Percentiles rank a stretch among this genome's conserved stretches.
Evolutionary conservation across 768 basidiomycete species (phyloP).

Genomic region (Amanita phalloides): DNA sequence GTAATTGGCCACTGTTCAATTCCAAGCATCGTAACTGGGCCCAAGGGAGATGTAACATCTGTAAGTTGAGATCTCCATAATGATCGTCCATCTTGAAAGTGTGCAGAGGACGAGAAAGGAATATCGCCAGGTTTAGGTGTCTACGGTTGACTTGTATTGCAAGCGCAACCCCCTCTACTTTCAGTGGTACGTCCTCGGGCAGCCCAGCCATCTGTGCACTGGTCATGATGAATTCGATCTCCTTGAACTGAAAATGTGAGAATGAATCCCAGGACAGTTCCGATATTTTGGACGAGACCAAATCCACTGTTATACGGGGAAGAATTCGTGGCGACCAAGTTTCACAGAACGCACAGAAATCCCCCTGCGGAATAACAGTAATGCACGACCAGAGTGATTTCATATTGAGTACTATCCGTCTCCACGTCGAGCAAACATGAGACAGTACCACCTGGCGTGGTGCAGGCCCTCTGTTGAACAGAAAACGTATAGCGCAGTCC

Average conservation of each 20-base stretch:
- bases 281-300: neutral
- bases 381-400: neutral
- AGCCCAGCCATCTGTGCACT: no score
- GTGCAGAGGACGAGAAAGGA: no score
- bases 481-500: neutral
- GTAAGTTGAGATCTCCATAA: no score
- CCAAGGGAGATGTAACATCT: no score
- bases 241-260: neutral
- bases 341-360: neutral
- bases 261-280: neutral
- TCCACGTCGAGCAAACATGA: neutral
- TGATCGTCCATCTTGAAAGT: no score
- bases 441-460: neutral
- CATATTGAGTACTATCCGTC: neutral
- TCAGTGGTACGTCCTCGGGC: no score
- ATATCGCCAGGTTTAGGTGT: no score
- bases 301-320: neutral
- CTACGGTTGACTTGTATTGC: no score
- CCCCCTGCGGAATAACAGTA: neutral
- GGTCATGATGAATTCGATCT: neutral
- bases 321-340: neutral
- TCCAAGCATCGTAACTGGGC: no score
- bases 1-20: no score
- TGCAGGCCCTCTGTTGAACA: neutral
- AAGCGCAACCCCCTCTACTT: no score